Percentiles rank a stretch among this genome's conserved stretches.
Evolutionary conservation across 2,329 filamentous ascomycete genomes (phyloP).

Genomic region (Cladophialophora carrionii): DNA sequence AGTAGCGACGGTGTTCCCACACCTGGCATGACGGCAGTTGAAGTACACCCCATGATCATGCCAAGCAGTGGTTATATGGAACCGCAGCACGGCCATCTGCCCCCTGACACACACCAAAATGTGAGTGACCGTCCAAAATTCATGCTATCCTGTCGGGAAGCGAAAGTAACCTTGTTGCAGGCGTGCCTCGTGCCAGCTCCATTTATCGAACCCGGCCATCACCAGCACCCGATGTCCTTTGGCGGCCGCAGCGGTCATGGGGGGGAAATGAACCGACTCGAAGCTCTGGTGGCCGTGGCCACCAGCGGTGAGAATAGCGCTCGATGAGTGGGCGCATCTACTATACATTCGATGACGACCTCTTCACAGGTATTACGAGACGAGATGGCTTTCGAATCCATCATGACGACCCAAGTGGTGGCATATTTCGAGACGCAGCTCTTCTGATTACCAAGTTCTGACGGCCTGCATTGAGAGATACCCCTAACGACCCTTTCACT

Average conservation of each 20-base stretch:
- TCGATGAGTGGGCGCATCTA: conserved; percentile 18
- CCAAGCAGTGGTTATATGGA: conserved; percentile 54
- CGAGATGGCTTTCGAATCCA: conserved; percentile 6
- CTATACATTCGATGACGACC: conserved; percentile 10
- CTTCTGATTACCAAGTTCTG: conserved; percentile 29
- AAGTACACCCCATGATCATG: conserved; percentile 55
- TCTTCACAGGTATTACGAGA: conserved; percentile 9
- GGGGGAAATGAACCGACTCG: conserved; percentile 52
- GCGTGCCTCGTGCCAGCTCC: conserved; percentile 33
- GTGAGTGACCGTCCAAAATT: conserved; percentile 42
- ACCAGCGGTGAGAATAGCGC: conserved; percentile 51
- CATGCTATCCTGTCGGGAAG: conserved; percentile 38
- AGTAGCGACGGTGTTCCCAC: conserved; percentile 55
- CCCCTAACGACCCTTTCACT: conserved; percentile 27
- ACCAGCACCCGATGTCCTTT: conserved; percentile 26
- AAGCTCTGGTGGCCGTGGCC: conserved; percentile 56
- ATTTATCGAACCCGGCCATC: conserved; percentile 26
- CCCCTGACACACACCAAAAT: conserved; percentile 46
- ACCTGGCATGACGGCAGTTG: conserved; percentile 52
- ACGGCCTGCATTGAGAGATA: conserved; percentile 35
- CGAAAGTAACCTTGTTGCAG: conserved; percentile 38
- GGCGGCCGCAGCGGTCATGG: conserved; percentile 38
- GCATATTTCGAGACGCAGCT: conserved; percentile 27
- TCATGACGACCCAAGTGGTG: conserved; percentile 20
- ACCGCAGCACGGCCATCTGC: conserved; percentile 45